Percentiles rank a stretch among this genome's conserved stretches.
These are phyloP conservation scores for Penicillium occitanis DNA, from an alignment of 2,329 filamentous ascomycete genomes.

Conservation along the genomic window DNA sequence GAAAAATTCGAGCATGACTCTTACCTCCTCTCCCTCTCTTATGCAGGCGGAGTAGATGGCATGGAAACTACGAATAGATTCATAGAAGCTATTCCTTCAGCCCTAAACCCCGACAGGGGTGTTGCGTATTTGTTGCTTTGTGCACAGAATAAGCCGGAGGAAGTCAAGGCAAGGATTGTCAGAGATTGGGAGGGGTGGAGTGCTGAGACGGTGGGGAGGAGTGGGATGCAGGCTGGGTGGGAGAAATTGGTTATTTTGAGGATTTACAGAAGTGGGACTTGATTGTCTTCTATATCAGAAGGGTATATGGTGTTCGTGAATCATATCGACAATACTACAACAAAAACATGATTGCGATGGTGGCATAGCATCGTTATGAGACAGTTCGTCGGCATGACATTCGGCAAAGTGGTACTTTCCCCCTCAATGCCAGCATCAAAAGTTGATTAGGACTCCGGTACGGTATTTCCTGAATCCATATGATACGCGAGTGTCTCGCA, in stretches of 20 bases:
- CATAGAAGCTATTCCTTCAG: constrained; percentile 64
- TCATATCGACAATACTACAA: neutral
- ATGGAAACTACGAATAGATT: constrained; percentile 91
- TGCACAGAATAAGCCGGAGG: constrained; percentile 80
- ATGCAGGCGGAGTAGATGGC: constrained; percentile 83
- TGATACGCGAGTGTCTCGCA: neutral
- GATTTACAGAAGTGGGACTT: constrained; percentile 63
- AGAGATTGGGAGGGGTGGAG: constrained; percentile 66
- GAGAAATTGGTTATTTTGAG: constrained; percentile 88
- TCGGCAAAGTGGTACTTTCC: no score
- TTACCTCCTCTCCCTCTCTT: constrained; percentile 78
- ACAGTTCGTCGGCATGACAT: neutral
- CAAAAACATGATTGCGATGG: neutral
- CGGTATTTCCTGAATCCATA: no score
- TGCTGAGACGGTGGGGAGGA: constrained; percentile 74
- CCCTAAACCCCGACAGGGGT: constrained; percentile 64
- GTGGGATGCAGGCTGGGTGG: constrained; percentile 88
- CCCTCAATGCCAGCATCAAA: no score
- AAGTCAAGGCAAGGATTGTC: constrained; percentile 65
- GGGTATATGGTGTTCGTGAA: neutral
- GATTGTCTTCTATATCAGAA: neutral
- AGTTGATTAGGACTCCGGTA: no score
- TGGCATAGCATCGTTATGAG: neutral
- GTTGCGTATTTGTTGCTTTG: constrained; percentile 90
- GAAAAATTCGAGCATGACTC: constrained; percentile 73